Conservation (phyloP, 2,329 filamentous ascomycete species). For the Diaporthe ampelina region DNA sequence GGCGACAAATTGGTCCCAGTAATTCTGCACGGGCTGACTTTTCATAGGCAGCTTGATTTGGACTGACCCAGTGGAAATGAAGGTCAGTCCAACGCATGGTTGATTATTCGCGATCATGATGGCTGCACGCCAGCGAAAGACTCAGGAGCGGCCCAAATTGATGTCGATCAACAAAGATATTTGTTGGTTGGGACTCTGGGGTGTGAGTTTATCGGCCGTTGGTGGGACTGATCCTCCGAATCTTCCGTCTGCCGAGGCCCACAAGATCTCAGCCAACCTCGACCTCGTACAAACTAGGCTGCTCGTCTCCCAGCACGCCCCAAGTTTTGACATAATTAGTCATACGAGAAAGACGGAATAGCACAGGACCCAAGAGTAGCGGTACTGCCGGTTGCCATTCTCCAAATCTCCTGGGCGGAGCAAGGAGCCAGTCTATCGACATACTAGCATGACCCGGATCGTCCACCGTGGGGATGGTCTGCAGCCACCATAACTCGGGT, state of each 20-base stretch:
- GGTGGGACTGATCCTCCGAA: neutral
- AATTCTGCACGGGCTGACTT: conserved; percentile 1
- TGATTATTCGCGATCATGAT: conserved; percentile 2
- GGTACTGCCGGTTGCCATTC: too few relatives aligned
- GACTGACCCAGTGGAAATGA: conserved; percentile 7
- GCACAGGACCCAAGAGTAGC: too few relatives aligned
- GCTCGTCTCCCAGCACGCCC: too few relatives aligned
- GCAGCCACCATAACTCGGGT: too few relatives aligned
- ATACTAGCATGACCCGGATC: too few relatives aligned
- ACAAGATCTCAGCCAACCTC: neutral
- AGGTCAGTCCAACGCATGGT: neutral
- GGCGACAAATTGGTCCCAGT: conserved; percentile 34
- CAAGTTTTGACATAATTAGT: too few relatives aligned
- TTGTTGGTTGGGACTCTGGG: neutral
- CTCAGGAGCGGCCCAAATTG: neutral
- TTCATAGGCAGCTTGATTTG: conserved; percentile 19
- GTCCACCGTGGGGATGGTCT: too few relatives aligned
- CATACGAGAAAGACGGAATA: too few relatives aligned
- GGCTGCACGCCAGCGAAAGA: neutral
- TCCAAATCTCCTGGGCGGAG: too few relatives aligned
- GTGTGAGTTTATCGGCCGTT: neutral
- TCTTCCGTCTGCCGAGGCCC: neutral
- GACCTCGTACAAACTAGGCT: too few relatives aligned
- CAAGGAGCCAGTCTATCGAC: too few relatives aligned
- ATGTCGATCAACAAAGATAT: neutral